These are phyloP conservation scores for Apophysomyces elegans DNA, from an alignment of 371 early-diverging fungal genomes.

Conservation along the genomic window DNA sequence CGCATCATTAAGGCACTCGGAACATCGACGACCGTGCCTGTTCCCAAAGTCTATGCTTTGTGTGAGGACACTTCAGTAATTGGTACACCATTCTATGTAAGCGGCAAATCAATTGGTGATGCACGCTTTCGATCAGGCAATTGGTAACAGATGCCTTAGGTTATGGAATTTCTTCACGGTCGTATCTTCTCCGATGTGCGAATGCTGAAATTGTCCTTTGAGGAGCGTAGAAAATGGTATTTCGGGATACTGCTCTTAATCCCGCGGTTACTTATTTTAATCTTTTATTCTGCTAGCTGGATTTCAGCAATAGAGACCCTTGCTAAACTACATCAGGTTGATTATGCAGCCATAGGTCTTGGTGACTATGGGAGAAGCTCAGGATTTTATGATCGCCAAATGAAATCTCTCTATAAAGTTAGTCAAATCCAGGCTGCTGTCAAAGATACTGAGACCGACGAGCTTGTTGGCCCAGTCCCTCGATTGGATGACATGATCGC, in stretches of 20 bases:
- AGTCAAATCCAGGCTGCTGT: conserved; percentile 71
- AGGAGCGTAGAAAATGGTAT: conserved; percentile 65
- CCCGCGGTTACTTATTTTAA: conserved; percentile 19
- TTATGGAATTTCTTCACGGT: conserved; percentile 92
- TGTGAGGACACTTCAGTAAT: conserved; percentile 80
- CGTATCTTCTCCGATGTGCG: conserved; percentile 77
- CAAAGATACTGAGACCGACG: conserved; percentile 57
- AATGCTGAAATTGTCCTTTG: conserved; percentile 56
- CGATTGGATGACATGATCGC: conserved; percentile 69
- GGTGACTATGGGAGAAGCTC: conserved; percentile 64
- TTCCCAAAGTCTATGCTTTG: conserved; percentile 83
- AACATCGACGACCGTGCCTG: conserved; percentile 77
- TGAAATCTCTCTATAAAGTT: conserved; percentile 71
- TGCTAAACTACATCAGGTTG: conserved; percentile 80
- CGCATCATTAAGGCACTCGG: conserved; percentile 79
- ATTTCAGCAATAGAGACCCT: conserved; percentile 74
- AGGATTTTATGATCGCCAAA: conserved; percentile 86
- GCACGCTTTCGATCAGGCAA: background rate
- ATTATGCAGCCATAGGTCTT: conserved; percentile 71
- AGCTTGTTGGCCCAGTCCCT: conserved; percentile 68
- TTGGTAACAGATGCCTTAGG: conserved; percentile 27
- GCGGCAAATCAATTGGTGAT: background rate
- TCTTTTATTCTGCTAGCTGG: conserved; percentile 54
- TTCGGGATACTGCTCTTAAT: background rate
- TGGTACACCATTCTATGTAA: conserved; percentile 91